These are phyloP conservation scores for Stramenopiles sp. DNA, from an alignment of 352 stramenopile species.

Conservation along the genomic window DNA sequence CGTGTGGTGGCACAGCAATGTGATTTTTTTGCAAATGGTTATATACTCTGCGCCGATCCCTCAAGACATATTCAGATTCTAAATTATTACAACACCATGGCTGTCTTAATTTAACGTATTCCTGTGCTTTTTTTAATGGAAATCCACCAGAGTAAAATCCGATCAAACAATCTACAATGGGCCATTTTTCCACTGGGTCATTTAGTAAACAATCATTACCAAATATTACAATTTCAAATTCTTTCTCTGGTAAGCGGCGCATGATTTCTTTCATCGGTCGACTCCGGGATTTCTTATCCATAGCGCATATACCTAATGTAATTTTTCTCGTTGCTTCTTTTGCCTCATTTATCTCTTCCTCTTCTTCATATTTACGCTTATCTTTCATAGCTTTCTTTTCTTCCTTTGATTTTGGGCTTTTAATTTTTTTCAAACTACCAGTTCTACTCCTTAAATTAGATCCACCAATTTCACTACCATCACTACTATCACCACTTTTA, in stretches of 20 bases:
- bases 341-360: not conserved
- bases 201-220: slow-evolving; percentile 86
- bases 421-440: not conserved
- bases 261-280: slow-evolving; percentile 94
- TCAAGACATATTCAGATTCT: slow-evolving; percentile 79
- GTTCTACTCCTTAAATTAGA: not conserved
- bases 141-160: slow-evolving; percentile 96
- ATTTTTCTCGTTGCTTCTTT: slow-evolving; percentile 20
- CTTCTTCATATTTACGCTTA: not conserved
- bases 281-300: slow-evolving; percentile 93
- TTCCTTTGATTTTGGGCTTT: not conserved
- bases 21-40: slow-evolving; percentile 71
- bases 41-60: slow-evolving; percentile 86
- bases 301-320: slow-evolving; percentile 82
- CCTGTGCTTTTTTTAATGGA: slow-evolving; percentile 82
- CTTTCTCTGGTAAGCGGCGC: slow-evolving; percentile 53
- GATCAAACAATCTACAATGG: slow-evolving; percentile 88
- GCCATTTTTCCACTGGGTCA: slow-evolving; percentile 74
- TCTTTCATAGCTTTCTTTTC: not conserved
- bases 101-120: slow-evolving; percentile 80
- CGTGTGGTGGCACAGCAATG: slow-evolving; percentile 86
- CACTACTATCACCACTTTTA: too few relatives aligned
- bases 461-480: not conserved
- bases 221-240: slow-evolving; percentile 94
- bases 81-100: slow-evolving; percentile 95